A percentile compares a stretch with the other conserved stretches of the same genome.
These are phyloP conservation scores for Hyaloscypha bicolor DNA, from an alignment of 495 filamentous ascomycete species.

Conservation along the genomic window DNA sequence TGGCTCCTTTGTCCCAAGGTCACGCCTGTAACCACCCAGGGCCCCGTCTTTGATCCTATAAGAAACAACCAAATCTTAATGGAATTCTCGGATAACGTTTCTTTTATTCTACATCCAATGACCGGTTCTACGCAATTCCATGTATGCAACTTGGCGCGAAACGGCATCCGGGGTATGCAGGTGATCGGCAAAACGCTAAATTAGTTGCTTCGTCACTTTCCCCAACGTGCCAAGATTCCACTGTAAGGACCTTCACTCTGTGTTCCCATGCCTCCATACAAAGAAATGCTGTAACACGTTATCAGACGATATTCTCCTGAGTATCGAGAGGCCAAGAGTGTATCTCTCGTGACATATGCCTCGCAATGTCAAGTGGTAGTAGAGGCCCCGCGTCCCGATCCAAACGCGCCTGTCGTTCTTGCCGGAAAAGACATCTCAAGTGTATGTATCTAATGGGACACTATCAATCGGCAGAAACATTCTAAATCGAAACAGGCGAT, in stretches of 20 bases:
- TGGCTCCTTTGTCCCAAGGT: background rate
- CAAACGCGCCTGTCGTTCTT: background rate
- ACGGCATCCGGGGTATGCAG: too few species aligned
- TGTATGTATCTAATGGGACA: background rate
- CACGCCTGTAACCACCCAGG: background rate
- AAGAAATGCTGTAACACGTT: background rate
- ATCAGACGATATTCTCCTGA: background rate
- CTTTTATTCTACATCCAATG: too few species aligned
- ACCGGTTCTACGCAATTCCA: too few species aligned
- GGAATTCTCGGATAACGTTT: background rate
- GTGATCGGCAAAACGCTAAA: too few species aligned
- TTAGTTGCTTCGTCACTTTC: too few species aligned
- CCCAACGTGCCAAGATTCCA: too few species aligned
- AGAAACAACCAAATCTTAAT: too few species aligned
- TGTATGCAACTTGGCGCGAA: too few species aligned
- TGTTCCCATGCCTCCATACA: too few species aligned
- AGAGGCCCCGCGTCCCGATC: background rate
- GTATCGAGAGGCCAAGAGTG: background rate
- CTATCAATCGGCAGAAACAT: background rate
- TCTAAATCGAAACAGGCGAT: slow-evolving; percentile 1
- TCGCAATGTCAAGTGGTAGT: background rate
- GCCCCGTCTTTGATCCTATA: background rate
- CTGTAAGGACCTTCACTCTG: too few species aligned
- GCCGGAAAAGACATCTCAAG: background rate
- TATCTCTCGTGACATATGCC: background rate